Evolutionary conservation across 2,329 filamentous ascomycete genomes (phyloP), one percentile per base, ranked within the genome.

Genomic region (Penicillium psychrosexuale): DNA sequence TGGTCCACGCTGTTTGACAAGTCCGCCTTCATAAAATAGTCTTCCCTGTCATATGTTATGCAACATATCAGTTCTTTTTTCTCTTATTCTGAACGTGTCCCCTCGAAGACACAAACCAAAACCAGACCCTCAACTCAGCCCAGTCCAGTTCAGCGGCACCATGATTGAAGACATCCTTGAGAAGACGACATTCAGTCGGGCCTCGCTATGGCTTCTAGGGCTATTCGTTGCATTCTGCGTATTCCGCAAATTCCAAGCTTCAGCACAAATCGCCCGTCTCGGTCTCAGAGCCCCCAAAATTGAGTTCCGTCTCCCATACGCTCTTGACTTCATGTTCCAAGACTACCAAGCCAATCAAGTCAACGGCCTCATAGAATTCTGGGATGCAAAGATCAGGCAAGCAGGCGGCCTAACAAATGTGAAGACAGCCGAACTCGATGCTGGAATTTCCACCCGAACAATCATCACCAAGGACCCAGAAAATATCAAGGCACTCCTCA

Each of bases 401-500:
- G 67, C 69, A 9, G 59, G 65, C 60, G 8, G 71, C 45, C 19
- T 51, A 12, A 47, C 58, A 1, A 58, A 61, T 31, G 56, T 50
- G 37, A 68, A 67, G 51, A 72, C 69, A 1, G 66, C 63, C 11
- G 68, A 72, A 43, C 46, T 70, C 15, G 64, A 69, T 39, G 60
- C 66, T 6, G 69, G 69, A 2, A 55, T 72, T 28, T 67, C 66
- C 6, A 64, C 60, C 13, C 83, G 89, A n/a, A 72, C 87, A 22
- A 71, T 95, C 56, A 81, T 94, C 66, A 96, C 92, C 0, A 83
- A 83, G 5, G 91, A 96, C 62, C 88, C 89, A 0, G 90, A 95
- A 66, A 96, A 96, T 69, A 88, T 96, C 77, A 96, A 96, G 72
- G 90, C 92, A 6, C 81, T 97, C 22, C 79, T 97, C n/a, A 89